phyloP scores from a whole-genome alignment of 2,329 filamentous ascomycete genomes.

The Curvularia hawaiiensis region DNA sequence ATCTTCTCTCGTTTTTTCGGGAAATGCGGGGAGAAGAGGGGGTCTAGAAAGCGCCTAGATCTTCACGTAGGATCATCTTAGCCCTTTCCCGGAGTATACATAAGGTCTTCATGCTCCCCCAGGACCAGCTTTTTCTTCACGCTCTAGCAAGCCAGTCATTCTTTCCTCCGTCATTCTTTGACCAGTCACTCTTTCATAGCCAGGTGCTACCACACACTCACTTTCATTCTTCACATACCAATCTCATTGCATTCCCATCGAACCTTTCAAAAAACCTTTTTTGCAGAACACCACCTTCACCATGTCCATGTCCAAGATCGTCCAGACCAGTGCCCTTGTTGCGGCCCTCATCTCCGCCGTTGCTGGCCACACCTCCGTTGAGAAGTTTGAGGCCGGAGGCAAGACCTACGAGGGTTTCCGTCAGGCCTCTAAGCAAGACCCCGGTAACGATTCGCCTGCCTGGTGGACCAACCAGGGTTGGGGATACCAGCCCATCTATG shows the following conservation, averaged over 20 bases:
- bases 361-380: slow-evolving; percentile 36
- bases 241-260: slow-evolving; percentile 3
- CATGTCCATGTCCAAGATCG: slow-evolving; percentile 35
- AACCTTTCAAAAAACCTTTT: background rate
- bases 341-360: slow-evolving; percentile 34
- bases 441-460: slow-evolving; percentile 35
- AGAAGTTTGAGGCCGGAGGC: slow-evolving; percentile 33
- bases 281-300: background rate
- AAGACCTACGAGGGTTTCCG: slow-evolving; percentile 38
- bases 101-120: slow-evolving; percentile 20
- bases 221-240: slow-evolving; percentile 19
- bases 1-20: slow-evolving; percentile 14
- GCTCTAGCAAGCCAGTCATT: slow-evolving; percentile 32
- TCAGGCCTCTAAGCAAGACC: slow-evolving; percentile 32
- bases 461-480: slow-evolving; percentile 44
- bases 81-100: slow-evolving; percentile 14
- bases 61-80: slow-evolving; percentile 1
- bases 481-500: slow-evolving; percentile 39
- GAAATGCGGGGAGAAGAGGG: slow-evolving; percentile 15
- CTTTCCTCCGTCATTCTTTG: slow-evolving; percentile 27
- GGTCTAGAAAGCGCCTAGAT: slow-evolving; percentile 12
- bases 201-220: slow-evolving; percentile 36
- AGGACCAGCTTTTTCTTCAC: slow-evolving; percentile 9
- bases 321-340: slow-evolving; percentile 34
- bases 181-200: slow-evolving; percentile 35